A percentile compares a stretch with the other conserved stretches of the same genome.
Conservation (phyloP, 176 grass and related monocot species). For the Musa beccarii region DNA sequence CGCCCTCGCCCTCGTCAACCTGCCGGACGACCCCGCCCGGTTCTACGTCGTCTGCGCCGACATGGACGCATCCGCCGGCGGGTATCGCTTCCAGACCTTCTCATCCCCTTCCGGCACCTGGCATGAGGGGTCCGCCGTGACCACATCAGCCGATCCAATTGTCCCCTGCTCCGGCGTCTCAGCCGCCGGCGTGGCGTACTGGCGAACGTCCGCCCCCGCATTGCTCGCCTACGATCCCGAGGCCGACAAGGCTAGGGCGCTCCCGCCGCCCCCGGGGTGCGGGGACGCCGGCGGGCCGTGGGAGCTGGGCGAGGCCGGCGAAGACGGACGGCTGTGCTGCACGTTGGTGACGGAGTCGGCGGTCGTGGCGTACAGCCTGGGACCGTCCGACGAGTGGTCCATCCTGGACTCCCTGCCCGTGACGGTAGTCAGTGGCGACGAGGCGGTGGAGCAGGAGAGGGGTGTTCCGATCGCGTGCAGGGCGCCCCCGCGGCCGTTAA, state of each 20-base stretch:
- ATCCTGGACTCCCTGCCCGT: neutral
- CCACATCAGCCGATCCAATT: neutral
- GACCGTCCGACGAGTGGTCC: constrained; percentile 2
- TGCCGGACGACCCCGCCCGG: neutral
- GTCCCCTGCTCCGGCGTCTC: constrained; percentile 23
- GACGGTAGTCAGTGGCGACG: neutral
- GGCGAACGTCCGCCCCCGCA: constrained; percentile 3
- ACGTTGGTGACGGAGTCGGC: constrained; percentile 4
- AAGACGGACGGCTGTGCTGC: constrained; percentile 5
- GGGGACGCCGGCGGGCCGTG: neutral
- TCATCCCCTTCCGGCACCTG: constrained; percentile 10
- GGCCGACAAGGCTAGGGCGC: neutral
- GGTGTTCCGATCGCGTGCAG: constrained; percentile 11
- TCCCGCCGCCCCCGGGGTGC: neutral
- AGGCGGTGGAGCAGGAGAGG: neutral
- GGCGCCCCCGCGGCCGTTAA: constrained; percentile 11
- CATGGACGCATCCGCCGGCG: neutral
- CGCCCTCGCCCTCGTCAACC: constrained; percentile 14
- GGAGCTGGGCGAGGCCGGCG: constrained; percentile 19
- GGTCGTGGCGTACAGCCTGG: constrained; percentile 6
- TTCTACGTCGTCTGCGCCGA: constrained; percentile 19
- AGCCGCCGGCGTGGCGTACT: constrained; percentile 16
- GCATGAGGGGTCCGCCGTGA: neutral
- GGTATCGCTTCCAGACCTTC: constrained; percentile 19
- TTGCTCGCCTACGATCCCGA: constrained; percentile 19